A percentile compares a stretch with the other conserved stretches of the same genome.
Evolutionary conservation across 495 filamentous ascomycete genomes (phyloP).

Genomic region (Monascus purpureus): DNA sequence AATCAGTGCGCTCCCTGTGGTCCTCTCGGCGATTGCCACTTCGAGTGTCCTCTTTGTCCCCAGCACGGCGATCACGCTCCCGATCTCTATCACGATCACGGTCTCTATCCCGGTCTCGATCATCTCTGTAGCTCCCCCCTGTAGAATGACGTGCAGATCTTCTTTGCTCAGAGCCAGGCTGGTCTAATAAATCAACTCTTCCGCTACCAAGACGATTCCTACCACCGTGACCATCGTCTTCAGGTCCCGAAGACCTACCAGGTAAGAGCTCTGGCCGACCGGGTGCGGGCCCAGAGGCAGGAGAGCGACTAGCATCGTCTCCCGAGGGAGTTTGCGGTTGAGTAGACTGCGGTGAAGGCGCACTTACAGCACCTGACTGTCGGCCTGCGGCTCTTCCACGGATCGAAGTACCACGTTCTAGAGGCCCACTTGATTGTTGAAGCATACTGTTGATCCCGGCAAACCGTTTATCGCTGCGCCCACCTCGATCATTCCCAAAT

Average conservation of each 20-base stretch:
- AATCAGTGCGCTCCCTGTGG: slow-evolving; percentile 18
- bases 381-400: slow-evolving; percentile 26
- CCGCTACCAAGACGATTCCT: slow-evolving; percentile 8
- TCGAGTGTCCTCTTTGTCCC: slow-evolving; percentile 12
- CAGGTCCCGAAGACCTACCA: slow-evolving; percentile 4
- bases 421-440: slow-evolving; percentile 23
- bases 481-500: slow-evolving; percentile 20
- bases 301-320: slow-evolving; percentile 12
- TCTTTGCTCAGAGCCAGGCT: slow-evolving; percentile 15
- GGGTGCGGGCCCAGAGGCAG: slow-evolving; percentile 3
- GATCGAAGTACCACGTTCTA: slow-evolving; percentile 20
- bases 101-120: slow-evolving; percentile 3
- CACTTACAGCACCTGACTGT: slow-evolving; percentile 14
- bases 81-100: slow-evolving; percentile 5
- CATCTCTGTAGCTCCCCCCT: slow-evolving; percentile 7
- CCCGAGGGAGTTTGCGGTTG: slow-evolving; percentile 16
- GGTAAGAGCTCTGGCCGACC: slow-evolving; percentile 14
- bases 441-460: slow-evolving; percentile 30
- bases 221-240: slow-evolving; percentile 9
- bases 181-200: slow-evolving; percentile 21
- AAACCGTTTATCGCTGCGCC: slow-evolving; percentile 30
- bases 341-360: slow-evolving; percentile 16
- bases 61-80: slow-evolving; percentile 14
- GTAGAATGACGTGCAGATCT: slow-evolving; percentile 12
- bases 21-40: slow-evolving; percentile 23